Base-by-base conservation (phyloP, 1,139 yeast genomes). In the Sugiyamaella xylanicola region DNA sequence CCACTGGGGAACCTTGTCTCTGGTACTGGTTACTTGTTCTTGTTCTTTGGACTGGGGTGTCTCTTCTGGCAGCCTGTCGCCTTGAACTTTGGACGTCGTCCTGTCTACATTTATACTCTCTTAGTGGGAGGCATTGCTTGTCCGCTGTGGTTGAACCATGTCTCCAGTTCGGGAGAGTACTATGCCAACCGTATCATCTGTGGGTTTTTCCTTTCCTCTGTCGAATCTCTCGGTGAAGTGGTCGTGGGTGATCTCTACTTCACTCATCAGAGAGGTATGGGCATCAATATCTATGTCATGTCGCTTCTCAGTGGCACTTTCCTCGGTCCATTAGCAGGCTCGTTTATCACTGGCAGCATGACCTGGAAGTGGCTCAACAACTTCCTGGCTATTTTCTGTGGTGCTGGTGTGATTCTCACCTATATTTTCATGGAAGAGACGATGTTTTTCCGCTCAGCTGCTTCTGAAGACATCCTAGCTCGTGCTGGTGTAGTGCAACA, bases 311-410 rank as follows among this genome's bases (percentile, higher is more conserved):
- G 84, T 19, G 93, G 93, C 51, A 83, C 92, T 1, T 87, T 84
- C 65, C 73, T 87, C 60, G 92, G 93, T 3, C 95, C 95, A 0
- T 74, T 87, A 59, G 80, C 86, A 61, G 92, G 91, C 29, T 88
- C 88, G 27, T 82, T 85, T 62, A 84, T 87, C 61, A 76, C 83
- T 15, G 76, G 80, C 44, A 71, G 77, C 56, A 77, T 79, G 57
- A 77, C 81, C 4, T 87, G 87, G 71, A 75, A 89, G 62, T 87
- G 95, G 95, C 90, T 87, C 21, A 90, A 92, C 22, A 86, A 88
- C 85, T 74, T 81, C 75, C 87, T 87, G 42, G 88, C 85, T 39
- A 85, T 87, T 56, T 80, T 86, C 52, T 78, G 84, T 21, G 90
- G 83, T 25, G 82, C 69, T 7, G 74, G 85, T 25, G 72, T 87